Evolutionary conservation across 225 moss, liverwort and hornwort species (phyloP).

Genomic region (Antitrichia curtipendula): DNA sequence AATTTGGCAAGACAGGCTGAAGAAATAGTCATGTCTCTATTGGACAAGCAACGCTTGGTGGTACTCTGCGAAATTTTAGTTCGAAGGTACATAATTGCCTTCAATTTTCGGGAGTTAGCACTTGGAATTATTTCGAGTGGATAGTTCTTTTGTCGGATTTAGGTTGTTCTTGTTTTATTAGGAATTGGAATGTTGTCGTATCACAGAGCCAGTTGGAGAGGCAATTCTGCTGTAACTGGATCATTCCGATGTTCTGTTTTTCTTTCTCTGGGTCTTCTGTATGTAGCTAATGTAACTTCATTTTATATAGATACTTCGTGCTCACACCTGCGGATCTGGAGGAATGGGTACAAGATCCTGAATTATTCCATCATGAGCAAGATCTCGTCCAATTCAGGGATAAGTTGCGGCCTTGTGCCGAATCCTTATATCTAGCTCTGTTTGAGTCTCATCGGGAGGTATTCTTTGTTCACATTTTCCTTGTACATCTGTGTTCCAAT

Average conservation of each 20-base stretch:
- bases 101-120: background rate
- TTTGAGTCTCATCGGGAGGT: constrained; percentile 99
- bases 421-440: constrained; percentile 80
- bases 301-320: constrained; percentile 60
- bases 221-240: background rate
- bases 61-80: constrained; percentile 72
- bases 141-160: background rate
- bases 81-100: constrained; percentile 44
- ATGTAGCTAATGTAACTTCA: constrained; percentile 3
- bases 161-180: background rate
- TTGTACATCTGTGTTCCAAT: background rate
- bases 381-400: constrained; percentile 90
- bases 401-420: constrained; percentile 98
- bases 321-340: constrained; percentile 84
- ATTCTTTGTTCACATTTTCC: background rate
- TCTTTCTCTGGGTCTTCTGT: background rate
- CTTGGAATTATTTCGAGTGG: background rate
- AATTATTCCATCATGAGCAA: constrained; percentile 97
- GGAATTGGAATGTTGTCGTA: background rate
- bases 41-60: constrained; percentile 76
- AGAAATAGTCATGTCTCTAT: constrained; percentile 66
- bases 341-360: constrained; percentile 94
- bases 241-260: background rate
- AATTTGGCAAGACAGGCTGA: constrained; percentile 90
- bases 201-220: background rate